phyloP scores from a whole-genome alignment of 495 filamentous ascomycete genomes.

The Aspergillus conjunctus region DNA sequence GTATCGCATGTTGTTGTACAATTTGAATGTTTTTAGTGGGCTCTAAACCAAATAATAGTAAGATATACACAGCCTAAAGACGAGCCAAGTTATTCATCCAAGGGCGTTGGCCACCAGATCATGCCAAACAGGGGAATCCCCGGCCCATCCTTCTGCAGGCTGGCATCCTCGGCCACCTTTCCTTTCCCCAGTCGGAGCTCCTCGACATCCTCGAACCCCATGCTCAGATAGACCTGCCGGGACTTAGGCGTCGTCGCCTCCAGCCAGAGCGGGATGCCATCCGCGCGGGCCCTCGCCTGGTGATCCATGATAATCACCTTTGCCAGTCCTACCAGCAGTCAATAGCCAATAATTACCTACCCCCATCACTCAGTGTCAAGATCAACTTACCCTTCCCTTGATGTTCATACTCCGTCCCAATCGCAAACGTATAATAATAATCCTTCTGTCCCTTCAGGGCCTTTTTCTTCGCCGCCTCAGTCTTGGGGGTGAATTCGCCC shows the following conservation, averaged over 20 bases:
- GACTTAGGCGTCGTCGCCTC: slow-evolving; percentile 12
- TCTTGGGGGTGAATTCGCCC: not conserved
- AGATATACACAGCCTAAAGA: not conserved
- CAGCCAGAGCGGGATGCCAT: slow-evolving; percentile 3
- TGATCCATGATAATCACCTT: not conserved
- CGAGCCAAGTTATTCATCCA: not conserved
- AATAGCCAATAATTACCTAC: not conserved
- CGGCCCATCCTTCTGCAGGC: not conserved
- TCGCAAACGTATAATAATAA: slow-evolving; percentile 13
- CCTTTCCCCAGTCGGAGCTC: slow-evolving; percentile 2
- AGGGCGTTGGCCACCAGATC: slow-evolving; percentile 15
- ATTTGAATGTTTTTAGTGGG: too few species aligned
- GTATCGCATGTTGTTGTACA: too few species aligned
- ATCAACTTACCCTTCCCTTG: slow-evolving; percentile 9
- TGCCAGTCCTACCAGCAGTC: slow-evolving; percentile 1
- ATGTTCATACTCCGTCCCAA: slow-evolving; percentile 9
- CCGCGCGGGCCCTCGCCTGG: not conserved
- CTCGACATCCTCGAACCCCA: slow-evolving; percentile 11
- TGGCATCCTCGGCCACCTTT: not conserved
- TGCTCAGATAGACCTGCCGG: slow-evolving; percentile 6
- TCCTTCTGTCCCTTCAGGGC: not conserved
- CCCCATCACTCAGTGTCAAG: not conserved
- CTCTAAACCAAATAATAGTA: too few species aligned
- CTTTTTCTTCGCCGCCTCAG: slow-evolving; percentile 2
- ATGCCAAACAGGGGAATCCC: slow-evolving; percentile 10